These are phyloP conservation scores for Phytopythium vexans DNA, from an alignment of 352 stramenopile species.

Conservation along the genomic window DNA sequence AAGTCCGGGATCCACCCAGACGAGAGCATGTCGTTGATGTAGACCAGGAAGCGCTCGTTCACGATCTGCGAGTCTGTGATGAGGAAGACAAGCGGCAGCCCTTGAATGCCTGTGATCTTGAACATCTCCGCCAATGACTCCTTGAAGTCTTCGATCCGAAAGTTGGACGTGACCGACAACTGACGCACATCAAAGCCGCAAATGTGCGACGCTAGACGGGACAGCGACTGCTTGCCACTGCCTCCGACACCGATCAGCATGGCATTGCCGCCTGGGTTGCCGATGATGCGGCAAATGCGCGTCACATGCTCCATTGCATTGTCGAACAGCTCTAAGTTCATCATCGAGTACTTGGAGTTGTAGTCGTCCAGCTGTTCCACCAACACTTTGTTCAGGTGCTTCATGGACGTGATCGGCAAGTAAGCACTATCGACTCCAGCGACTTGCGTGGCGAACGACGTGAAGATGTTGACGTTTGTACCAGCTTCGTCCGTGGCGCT, in stretches of 20 bases:
- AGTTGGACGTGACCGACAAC: constrained; percentile 94
- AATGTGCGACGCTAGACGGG: constrained; percentile 95
- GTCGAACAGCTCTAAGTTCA: constrained; percentile 98
- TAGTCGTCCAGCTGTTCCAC: constrained; percentile 95
- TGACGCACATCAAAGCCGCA: constrained; percentile 96
- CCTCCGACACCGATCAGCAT: constrained; percentile 98
- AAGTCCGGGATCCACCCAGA: constrained; percentile 96
- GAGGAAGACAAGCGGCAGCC: constrained; percentile 94
- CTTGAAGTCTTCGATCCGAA: constrained; percentile 96
- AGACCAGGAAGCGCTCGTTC: constrained; percentile 97
- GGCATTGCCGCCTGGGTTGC: constrained; percentile 94
- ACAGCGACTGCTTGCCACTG: constrained; percentile 96
- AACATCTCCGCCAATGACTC: constrained; percentile 97
- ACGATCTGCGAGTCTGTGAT: constrained; percentile 99
- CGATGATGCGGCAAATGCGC: constrained; percentile 95
- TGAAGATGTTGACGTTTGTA: constrained; percentile 91
- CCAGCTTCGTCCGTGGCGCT: constrained; percentile 21
- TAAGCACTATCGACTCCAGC: constrained; percentile 72
- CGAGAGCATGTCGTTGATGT: constrained; percentile 98
- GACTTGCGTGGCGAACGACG: constrained; percentile 88
- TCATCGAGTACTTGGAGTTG: constrained; percentile 97
- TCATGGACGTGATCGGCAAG: constrained; percentile 72
- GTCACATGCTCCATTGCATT: constrained; percentile 97
- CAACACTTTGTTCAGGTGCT: constrained; percentile 87
- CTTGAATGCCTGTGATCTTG: constrained; percentile 93